Evolutionary conservation across 371 early-diverging fungal species (phyloP).

Genomic region (Rozella allomycis): DNA sequence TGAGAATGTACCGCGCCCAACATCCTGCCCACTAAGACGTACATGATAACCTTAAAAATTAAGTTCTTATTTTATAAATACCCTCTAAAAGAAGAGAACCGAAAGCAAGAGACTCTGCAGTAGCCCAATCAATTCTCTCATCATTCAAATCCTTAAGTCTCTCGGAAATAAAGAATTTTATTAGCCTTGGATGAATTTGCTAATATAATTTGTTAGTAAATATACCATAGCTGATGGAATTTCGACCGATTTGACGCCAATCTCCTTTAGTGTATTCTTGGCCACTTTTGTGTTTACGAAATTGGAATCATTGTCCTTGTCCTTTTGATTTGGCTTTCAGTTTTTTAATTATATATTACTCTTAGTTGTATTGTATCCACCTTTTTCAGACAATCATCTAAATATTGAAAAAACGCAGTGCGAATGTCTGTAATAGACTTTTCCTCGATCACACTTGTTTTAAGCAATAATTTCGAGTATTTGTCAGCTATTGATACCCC

Average conservation of each 20-base stretch:
- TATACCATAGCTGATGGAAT: slow-evolving; percentile 30
- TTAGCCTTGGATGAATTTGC: slow-evolving; percentile 51
- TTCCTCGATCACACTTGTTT: slow-evolving; percentile 7
- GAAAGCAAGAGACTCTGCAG: slow-evolving; percentile 80
- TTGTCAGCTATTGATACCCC: slow-evolving; percentile 53
- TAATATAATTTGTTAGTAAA: slow-evolving; percentile 1
- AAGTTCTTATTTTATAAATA: no score
- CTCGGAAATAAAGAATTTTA: slow-evolving; percentile 65
- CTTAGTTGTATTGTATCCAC: no score
- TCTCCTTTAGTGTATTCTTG: slow-evolving; percentile 25
- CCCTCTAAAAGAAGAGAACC: slow-evolving; percentile 67
- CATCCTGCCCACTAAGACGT: slow-evolving; percentile 88
- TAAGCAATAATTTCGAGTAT: slow-evolving; percentile 42
- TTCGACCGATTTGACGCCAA: slow-evolving; percentile 49
- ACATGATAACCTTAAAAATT: no score
- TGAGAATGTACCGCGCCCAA: slow-evolving; percentile 89
- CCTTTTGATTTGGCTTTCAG: no score
- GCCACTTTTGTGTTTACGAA: slow-evolving; percentile 7
- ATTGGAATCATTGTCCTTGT: not conserved
- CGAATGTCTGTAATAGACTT: slow-evolving; percentile 29
- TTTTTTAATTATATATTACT: no score
- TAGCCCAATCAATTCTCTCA: slow-evolving; percentile 76
- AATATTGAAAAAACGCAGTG: slow-evolving; percentile 18
- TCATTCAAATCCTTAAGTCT: slow-evolving; percentile 46
- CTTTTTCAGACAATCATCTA: slow-evolving; percentile 36